phyloP scores from a whole-genome alignment of 1,284 basidiomycete species.

The Takashimella koratensis region DNA sequence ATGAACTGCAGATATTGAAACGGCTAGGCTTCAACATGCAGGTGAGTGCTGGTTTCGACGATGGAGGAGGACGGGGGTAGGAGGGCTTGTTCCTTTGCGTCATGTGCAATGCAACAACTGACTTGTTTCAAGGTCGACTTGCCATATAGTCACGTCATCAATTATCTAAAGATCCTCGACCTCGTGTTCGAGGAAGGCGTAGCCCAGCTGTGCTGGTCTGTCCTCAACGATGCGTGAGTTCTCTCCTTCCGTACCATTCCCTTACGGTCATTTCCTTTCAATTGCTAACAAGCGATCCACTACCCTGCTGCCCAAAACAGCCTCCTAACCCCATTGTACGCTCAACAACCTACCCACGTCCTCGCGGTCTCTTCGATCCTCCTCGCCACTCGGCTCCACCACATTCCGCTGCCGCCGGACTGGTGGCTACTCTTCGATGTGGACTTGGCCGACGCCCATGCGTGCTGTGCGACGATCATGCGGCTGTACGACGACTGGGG shows the following conservation, averaged over 20 bases:
- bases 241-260: neutral
- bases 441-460: conserved; percentile 77
- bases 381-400: conserved; percentile 64
- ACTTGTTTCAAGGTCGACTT: conserved; percentile 64
- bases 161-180: conserved; percentile 88
- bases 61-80: neutral
- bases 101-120: too few relatives aligned
- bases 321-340: conserved; percentile 85
- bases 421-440: conserved; percentile 91
- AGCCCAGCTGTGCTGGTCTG: conserved; percentile 79
- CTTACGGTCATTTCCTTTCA: too few relatives aligned
- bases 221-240: conserved; percentile 82
- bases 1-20: conserved; percentile 97
- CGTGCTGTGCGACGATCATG: conserved; percentile 73
- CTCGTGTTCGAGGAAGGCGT: conserved; percentile 63
- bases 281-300: too few relatives aligned
- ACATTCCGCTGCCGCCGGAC: conserved; percentile 68
- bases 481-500: conserved; percentile 56
- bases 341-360: conserved; percentile 78
- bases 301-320: too few relatives aligned
- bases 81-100: too few relatives aligned
- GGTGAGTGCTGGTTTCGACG: conserved; percentile 17
- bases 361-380: conserved; percentile 83
- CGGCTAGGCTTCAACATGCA: conserved; percentile 80
- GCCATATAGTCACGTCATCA: conserved; percentile 91